Conservation (phyloP, 1,139 yeast species). For the Yamadazyma mexicana region DNA sequence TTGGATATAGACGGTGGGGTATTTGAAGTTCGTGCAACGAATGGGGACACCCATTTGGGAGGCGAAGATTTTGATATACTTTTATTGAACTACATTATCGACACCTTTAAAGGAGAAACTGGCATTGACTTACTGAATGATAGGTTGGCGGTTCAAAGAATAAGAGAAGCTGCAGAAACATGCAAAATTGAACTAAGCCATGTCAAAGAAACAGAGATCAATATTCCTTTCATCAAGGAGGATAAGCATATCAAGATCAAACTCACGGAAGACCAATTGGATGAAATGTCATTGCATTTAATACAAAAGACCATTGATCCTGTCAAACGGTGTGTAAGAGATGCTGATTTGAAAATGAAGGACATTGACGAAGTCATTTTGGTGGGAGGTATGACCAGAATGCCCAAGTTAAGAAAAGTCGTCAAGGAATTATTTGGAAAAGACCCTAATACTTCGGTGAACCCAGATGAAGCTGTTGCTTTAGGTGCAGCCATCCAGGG, state of each 20-base stretch:
- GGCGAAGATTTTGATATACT: constrained; percentile 96
- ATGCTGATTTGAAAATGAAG: constrained; percentile 83
- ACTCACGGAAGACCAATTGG: constrained; percentile 91
- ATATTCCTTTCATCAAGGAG: constrained; percentile 95
- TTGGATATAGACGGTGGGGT: constrained; percentile 98
- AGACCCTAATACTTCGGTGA: constrained; percentile 97
- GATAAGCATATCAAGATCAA: constrained; percentile 95
- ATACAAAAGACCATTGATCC: constrained; percentile 94
- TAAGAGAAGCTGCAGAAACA: constrained; percentile 99
- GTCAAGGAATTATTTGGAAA: constrained; percentile 90
- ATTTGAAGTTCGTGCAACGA: constrained; percentile 98
- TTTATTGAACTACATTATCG: constrained; percentile 84
- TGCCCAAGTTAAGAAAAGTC: constrained; percentile 99
- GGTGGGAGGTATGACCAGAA: constrained; percentile 99
- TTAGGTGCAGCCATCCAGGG: constrained; percentile 99
- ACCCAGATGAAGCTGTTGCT: constrained; percentile 99
- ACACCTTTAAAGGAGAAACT: constrained; percentile 86
- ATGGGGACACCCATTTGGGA: constrained; percentile 99
- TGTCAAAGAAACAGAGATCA: constrained; percentile 88
- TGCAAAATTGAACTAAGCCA: constrained; percentile 98
- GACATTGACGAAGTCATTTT: constrained; percentile 92
- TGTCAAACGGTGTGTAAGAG: constrained; percentile 97
- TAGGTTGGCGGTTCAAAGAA: constrained; percentile 99
- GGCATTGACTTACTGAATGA: constrained; percentile 88
- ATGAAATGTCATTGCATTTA: constrained; percentile 84